Evolutionary conservation across 1,139 yeast genomes (phyloP), one percentile per base, ranked within the genome.

Genomic region (Pichia sp.): DNA sequence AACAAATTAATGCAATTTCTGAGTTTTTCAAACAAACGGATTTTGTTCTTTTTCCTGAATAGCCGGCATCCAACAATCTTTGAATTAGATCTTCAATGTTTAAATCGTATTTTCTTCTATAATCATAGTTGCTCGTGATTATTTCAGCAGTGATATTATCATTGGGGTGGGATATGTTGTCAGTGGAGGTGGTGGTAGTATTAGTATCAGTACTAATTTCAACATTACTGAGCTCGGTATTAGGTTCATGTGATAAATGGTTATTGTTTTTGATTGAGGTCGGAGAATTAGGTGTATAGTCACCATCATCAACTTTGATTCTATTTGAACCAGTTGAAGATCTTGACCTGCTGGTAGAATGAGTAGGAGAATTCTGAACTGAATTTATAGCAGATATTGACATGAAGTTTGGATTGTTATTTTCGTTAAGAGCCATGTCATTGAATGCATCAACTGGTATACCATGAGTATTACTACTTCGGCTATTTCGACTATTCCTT

Each of bases 31-130:
- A 70, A 65, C 97, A 89, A 42, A 92, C 87, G 50, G 80, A 81
- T 62, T 90, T 87, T 9, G 96, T 87, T 59, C 95, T 76, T 65
- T 92, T 90, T 15, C 97, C 97, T 25, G 90, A 78, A 66, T 92
- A 92, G 7, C 98, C 98, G 0, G 96, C 96, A 67, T 92, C 98
- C 24, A 50, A 43, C 8, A 50, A 37, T 32, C 53, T 40, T 44
- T 50, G 53, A 51, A 92, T 92, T 46, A 88, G 73, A 60, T 87
- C 95, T 67, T 92, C 98, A 48, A 92, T 77, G 63, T 89, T 88
- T 41, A 86, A 72, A 27, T 79, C 71, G 45, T 68, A 67, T 47
- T 56, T 67, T 50, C 61, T 48, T 45, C 45, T 42, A 32, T 50
- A 49, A 37, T 51, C 50, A 23, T 38, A n/a, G 34, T 32, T 38